These are phyloP conservation scores for Mimosa pudica DNA, from an alignment of 306 rosid genomes.

Conservation along the genomic window DNA sequence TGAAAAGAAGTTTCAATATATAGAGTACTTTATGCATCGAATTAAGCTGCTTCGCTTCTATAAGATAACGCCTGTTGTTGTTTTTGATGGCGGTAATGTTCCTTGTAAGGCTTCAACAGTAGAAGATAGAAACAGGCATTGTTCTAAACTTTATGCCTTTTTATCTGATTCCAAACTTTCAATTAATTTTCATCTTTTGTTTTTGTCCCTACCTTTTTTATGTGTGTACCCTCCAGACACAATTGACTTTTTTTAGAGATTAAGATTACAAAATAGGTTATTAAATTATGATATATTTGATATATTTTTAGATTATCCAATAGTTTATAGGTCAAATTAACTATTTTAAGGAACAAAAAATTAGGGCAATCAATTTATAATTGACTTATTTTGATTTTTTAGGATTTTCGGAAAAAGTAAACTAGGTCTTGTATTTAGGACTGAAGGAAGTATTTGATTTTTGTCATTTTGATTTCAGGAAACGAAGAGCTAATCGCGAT, in stretches of 20 bases:
- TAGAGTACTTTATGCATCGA: constrained; percentile 76
- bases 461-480: constrained; percentile 49
- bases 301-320: too few relatives aligned
- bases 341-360: too few relatives aligned
- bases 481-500: constrained; percentile 54
- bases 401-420: too few relatives aligned
- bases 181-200: background rate
- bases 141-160: background rate
- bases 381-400: too few relatives aligned
- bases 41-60: constrained; percentile 47
- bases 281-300: too few relatives aligned
- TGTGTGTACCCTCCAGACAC: background rate
- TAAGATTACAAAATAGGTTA: too few relatives aligned
- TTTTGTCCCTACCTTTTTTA: background rate
- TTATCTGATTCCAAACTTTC: background rate
- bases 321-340: too few relatives aligned
- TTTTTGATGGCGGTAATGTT: constrained; percentile 52
- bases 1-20: constrained; percentile 64
- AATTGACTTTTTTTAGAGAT: too few relatives aligned
- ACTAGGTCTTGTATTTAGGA: too few relatives aligned
- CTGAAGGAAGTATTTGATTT: background rate
- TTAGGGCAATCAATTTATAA: too few relatives aligned
- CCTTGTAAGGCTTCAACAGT: constrained; percentile 54
- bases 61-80: constrained; percentile 55
- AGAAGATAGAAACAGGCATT: constrained; percentile 46